phyloP scores from a whole-genome alignment of 768 basidiomycete species.

The Boletus vermiculosoides region DNA sequence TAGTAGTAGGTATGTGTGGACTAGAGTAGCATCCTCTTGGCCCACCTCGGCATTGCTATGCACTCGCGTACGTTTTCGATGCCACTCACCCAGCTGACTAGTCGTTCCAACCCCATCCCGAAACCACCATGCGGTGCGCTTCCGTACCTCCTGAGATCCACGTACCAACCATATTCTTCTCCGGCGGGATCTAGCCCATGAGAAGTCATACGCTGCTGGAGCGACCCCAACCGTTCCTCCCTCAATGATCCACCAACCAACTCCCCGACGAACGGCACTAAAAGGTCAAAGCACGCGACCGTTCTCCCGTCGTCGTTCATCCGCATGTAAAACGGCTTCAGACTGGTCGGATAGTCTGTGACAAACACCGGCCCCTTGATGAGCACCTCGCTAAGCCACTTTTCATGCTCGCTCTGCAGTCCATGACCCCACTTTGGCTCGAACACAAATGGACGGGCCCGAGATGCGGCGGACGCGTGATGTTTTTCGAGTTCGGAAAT shows the following conservation, averaged over 20 bases:
- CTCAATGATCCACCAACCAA: conserved; percentile 89
- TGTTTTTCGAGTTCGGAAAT: conserved; percentile 52
- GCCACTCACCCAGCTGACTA: conserved; percentile 84
- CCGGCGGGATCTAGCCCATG: conserved; percentile 44
- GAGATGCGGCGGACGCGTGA: conserved; percentile 25
- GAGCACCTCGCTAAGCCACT: conserved; percentile 75
- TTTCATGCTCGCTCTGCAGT: conserved; percentile 90
- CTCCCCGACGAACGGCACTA: conserved; percentile 87
- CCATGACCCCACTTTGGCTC: conserved; percentile 64
- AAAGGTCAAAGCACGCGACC: conserved; percentile 94
- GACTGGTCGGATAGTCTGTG: conserved; percentile 74
- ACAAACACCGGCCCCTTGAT: conserved; percentile 83
- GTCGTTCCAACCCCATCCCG: conserved; percentile 92
- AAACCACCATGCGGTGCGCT: conserved; percentile 93
- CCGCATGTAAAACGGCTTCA: conserved; percentile 99
- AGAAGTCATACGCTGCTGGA: conserved; percentile 50
- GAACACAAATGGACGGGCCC: conserved; percentile 46
- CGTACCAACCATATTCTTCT: conserved; percentile 64
- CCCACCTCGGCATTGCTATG: conserved; percentile 89
- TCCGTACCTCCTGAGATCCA: conserved; percentile 80
- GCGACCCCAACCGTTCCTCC: conserved; percentile 62
- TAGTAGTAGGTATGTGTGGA: not conserved
- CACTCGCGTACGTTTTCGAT: conserved; percentile 92
- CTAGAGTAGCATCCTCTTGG: conserved; percentile 70
- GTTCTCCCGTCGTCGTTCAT: conserved; percentile 54